phyloP scores from a whole-genome alignment of 176 grass and related monocot species.

The Cymbopogon citratus region DNA sequence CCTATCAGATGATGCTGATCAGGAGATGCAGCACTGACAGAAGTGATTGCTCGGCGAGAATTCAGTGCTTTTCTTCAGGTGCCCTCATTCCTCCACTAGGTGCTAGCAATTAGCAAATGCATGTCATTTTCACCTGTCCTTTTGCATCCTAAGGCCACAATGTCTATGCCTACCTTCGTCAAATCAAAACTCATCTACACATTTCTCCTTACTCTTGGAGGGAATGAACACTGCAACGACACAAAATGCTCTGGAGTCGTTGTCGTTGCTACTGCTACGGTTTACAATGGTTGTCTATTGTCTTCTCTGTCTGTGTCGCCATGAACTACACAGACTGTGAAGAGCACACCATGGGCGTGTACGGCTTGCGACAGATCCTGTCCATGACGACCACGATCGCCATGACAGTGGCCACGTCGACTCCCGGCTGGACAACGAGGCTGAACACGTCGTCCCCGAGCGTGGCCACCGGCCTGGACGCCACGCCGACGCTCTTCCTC shows the following conservation, averaged over 20 bases:
- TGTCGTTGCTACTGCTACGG: neutral
- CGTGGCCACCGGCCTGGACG: slow-evolving; percentile 21
- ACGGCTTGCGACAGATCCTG: slow-evolving; percentile 50
- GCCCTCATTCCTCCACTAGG: neutral
- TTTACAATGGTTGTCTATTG: no score
- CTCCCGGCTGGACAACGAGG: slow-evolving; percentile 51
- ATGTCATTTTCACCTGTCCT: neutral
- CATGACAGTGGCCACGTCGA: slow-evolving; percentile 61
- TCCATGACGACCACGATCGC: slow-evolving; percentile 86
- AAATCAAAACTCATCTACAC: neutral
- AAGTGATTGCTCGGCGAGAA: neutral
- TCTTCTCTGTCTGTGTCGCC: no score
- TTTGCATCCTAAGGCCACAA: neutral
- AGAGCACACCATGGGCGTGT: slow-evolving; percentile 45
- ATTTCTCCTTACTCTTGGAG: neutral
- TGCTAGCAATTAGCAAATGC: neutral
- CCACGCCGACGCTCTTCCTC: slow-evolving; percentile 30
- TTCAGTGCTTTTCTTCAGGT: slow-evolving; percentile 6
- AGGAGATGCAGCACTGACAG: neutral
- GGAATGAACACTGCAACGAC: neutral
- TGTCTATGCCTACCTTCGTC: neutral
- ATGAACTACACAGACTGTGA: neutral
- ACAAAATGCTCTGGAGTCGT: no score
- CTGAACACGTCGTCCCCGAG: slow-evolving; percentile 89
- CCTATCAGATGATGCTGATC: neutral